These are phyloP conservation scores for Didymella pomorum DNA, from an alignment of 2,329 filamentous ascomycete species.

Conservation along the genomic window DNA sequence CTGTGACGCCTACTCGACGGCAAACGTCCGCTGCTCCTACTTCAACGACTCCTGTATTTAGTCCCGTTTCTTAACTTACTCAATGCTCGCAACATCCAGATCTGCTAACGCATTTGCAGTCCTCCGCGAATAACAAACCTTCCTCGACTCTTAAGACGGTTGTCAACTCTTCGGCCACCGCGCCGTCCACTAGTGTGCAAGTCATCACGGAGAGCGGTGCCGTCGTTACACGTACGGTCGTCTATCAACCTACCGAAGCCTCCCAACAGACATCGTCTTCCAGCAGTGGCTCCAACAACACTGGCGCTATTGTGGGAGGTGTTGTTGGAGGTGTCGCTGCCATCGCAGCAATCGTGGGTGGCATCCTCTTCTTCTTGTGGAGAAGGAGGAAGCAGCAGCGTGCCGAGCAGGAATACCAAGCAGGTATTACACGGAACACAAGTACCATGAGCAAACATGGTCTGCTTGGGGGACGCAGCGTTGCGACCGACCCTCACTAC, in stretches of 20 bases:
- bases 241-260: constrained; percentile 41
- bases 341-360: constrained; percentile 40
- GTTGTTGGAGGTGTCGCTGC: constrained; percentile 51
- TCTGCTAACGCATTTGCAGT: constrained; percentile 2
- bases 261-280: neutral
- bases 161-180: constrained; percentile 7
- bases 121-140: constrained; percentile 7
- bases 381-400: constrained; percentile 41
- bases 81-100: neutral
- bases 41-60: constrained; percentile 30
- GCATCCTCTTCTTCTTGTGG: constrained; percentile 52
- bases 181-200: constrained; percentile 40
- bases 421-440: constrained; percentile 51
- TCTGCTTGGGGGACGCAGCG: constrained; percentile 44
- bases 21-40: constrained; percentile 19
- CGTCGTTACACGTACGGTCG: constrained; percentile 56
- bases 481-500: constrained; percentile 30
- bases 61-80: constrained; percentile 22
- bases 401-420: constrained; percentile 29
- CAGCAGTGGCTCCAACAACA: constrained; percentile 35
- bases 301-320: constrained; percentile 57
- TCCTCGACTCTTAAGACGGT: constrained; percentile 31
- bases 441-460: constrained; percentile 60
- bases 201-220: constrained; percentile 55
- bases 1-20: constrained; percentile 17